Evolutionary conservation across 768 basidiomycete genomes (phyloP).

Genomic region (Infundibulicybe gibba): DNA sequence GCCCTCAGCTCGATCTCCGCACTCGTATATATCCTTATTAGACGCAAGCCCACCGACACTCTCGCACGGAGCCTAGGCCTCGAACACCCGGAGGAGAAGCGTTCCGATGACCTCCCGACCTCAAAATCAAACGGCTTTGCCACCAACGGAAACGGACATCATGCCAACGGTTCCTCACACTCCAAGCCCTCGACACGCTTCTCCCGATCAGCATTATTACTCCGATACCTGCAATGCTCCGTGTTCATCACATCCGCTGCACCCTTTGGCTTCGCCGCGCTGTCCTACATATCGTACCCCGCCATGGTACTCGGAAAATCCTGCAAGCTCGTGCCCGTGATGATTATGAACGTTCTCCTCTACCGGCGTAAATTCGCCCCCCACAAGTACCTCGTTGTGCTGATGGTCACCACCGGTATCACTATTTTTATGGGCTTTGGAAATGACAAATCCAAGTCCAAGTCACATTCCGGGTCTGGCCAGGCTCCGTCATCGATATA

Average conservation of each 20-base stretch:
- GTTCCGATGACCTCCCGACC: constrained; percentile 12
- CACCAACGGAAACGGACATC: constrained; percentile 19
- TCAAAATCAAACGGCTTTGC: constrained; percentile 21
- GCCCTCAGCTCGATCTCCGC: constrained; percentile 74
- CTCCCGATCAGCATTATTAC: constrained; percentile 49
- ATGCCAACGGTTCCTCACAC: constrained; percentile 31
- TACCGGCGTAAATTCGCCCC: constrained; percentile 91
- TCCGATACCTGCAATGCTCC: constrained; percentile 80
- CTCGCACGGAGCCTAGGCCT: constrained; percentile 63
- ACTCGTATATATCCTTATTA: constrained; percentile 67
- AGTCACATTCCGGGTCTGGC: constrained; percentile 29
- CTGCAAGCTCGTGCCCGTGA: constrained; percentile 97
- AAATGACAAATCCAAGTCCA: constrained; percentile 44
- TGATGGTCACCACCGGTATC: constrained; percentile 89
- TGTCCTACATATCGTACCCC: constrained; percentile 95
- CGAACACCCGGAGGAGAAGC: constrained; percentile 21
- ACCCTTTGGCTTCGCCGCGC: constrained; percentile 93
- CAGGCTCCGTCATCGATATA: constrained; percentile 36
- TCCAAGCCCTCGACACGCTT: constrained; percentile 30
- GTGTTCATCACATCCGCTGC: constrained; percentile 87
- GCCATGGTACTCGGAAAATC: constrained; percentile 99
- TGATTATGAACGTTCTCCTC: constrained; percentile 95
- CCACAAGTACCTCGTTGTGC: constrained; percentile 94
- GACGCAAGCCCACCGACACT: constrained; percentile 51
- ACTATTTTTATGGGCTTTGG: constrained; percentile 93